A percentile compares a stretch with the other conserved stretches of the same genome.
phyloP scores from a whole-genome alignment of 2,329 filamentous ascomycete species.

The Fusarium duplospermum region DNA sequence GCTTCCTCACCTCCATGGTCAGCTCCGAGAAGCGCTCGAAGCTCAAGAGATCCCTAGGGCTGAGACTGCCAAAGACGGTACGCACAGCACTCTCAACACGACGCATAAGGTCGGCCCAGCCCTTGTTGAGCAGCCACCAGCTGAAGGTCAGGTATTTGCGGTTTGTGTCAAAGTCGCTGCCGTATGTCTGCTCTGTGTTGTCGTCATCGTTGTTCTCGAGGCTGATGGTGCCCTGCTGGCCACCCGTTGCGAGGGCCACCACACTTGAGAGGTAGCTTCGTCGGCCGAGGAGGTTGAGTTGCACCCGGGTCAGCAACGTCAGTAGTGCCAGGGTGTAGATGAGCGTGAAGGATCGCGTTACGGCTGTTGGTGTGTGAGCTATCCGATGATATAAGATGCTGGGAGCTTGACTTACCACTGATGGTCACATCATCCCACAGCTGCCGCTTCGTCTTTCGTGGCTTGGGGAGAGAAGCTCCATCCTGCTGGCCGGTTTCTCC shows the following conservation, averaged over 20 bases:
- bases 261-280: constrained; percentile 97
- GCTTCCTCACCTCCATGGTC: constrained; percentile 84
- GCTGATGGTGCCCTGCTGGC: constrained; percentile 80
- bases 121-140: constrained; percentile 96
- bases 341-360: constrained; percentile 90
- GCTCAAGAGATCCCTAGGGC: constrained; percentile 87
- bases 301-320: constrained; percentile 91
- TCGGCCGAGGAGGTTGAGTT: constrained; percentile 95
- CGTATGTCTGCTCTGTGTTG: constrained; percentile 82
- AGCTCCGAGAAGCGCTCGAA: constrained; percentile 84
- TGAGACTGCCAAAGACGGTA: constrained; percentile 89
- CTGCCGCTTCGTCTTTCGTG: constrained; percentile 85
- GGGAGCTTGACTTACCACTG: constrained; percentile 72
- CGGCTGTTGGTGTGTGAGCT: constrained; percentile 65
- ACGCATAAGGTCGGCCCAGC: constrained; percentile 84
- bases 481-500: constrained; percentile 53
- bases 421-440: constrained; percentile 98
- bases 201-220: constrained; percentile 96
- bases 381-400: background rate
- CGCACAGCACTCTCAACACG: constrained; percentile 88
- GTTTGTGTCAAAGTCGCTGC: constrained; percentile 96
- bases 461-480: constrained; percentile 58
- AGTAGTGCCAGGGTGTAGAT: constrained; percentile 92
- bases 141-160: constrained; percentile 94
- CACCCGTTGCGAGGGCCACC: constrained; percentile 85